These are phyloP conservation scores for Porcisia deanei DNA, from an alignment of 208 protist species.

Conservation along the genomic window DNA sequence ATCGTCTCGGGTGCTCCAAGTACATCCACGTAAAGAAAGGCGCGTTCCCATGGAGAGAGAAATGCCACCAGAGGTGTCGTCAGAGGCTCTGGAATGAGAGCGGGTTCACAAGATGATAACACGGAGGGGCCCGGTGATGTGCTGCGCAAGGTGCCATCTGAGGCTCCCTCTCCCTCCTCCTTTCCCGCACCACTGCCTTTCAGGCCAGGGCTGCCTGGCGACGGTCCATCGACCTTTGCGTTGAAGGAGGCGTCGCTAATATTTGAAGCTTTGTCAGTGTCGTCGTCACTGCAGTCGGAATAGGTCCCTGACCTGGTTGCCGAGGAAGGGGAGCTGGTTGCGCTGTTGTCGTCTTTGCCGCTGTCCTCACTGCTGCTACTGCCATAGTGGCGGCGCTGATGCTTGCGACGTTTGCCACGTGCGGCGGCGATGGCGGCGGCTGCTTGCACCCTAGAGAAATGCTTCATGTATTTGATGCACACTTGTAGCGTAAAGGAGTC, in stretches of 20 bases:
- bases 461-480: conserved; percentile 47
- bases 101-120: conserved; percentile 20
- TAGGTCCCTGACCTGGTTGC: background rate
- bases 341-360: background rate
- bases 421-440: conserved; percentile 8
- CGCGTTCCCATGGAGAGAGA: conserved; percentile 57
- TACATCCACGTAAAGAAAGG: conserved; percentile 69
- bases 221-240: background rate
- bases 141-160: background rate
- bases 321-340: conserved; percentile 3
- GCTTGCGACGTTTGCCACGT: background rate
- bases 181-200: background rate
- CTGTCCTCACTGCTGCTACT: conserved; percentile 1
- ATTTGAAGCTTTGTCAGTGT: conserved; percentile 5
- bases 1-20: conserved; percentile 42
- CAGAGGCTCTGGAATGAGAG: conserved; percentile 51
- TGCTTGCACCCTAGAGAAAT: conserved; percentile 35
- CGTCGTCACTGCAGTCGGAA: background rate
- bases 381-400: conserved; percentile 3
- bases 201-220: background rate
- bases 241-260: conserved; percentile 17
- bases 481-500: conserved; percentile 22
- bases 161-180: background rate
- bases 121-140: background rate
- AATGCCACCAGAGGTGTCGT: conserved; percentile 45